Evolutionary conservation across 352 stramenopile species (phyloP).

Genomic region (Phytophthora kernoviae): DNA sequence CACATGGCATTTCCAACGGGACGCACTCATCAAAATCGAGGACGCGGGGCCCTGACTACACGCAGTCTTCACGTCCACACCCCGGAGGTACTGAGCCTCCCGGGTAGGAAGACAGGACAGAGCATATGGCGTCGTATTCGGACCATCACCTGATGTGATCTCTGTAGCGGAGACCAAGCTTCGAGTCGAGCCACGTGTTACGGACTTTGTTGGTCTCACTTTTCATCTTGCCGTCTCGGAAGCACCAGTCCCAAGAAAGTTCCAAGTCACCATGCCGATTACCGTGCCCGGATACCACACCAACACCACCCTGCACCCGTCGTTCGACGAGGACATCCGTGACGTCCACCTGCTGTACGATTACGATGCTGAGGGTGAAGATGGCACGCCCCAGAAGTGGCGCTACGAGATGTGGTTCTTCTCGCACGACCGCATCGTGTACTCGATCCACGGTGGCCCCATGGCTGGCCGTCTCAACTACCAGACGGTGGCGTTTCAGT

Average conservation of each 20-base stretch:
- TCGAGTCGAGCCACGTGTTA: too few species aligned
- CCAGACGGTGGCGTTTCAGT: conserved; percentile 62
- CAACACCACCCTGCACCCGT: conserved; percentile 38
- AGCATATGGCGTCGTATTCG: too few species aligned
- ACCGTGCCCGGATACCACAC: conserved; percentile 32
- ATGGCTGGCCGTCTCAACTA: conserved; percentile 65
- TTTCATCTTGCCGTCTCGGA: conserved; percentile 5
- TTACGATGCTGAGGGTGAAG: conserved; percentile 45
- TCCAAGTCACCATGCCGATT: conserved; percentile 7
- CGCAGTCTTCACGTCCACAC: conserved; percentile 1
- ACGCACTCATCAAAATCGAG: neutral
- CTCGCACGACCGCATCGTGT: conserved; percentile 59
- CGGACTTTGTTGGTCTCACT: neutral
- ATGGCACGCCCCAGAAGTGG: conserved; percentile 59
- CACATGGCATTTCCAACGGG: neutral
- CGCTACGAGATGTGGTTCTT: conserved; percentile 72
- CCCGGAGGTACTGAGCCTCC: neutral
- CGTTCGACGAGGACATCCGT: conserved; percentile 62
- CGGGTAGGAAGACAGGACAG: neutral
- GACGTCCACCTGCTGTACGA: conserved; percentile 61
- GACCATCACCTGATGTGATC: too few species aligned
- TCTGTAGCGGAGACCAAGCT: too few species aligned
- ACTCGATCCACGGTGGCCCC: conserved; percentile 60
- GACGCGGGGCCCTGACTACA: neutral
- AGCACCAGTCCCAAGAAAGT: neutral